Evolutionary conservation across 192 early-diverging fungal genomes (phyloP).

Genomic region (Linderina pennispora): DNA sequence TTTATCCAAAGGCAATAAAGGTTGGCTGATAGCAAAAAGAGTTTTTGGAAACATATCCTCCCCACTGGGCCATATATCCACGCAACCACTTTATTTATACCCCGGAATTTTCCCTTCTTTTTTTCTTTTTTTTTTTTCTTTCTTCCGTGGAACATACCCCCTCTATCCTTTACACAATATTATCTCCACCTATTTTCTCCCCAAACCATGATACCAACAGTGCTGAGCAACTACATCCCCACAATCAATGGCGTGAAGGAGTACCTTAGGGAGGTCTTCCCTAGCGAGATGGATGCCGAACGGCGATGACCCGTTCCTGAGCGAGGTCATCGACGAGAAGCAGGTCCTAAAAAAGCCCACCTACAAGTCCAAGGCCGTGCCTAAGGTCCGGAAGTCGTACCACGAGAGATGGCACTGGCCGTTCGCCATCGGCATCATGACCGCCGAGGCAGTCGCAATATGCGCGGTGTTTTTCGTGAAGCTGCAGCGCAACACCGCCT

Average conservation of each 20-base stretch:
- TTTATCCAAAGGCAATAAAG: too few species aligned
- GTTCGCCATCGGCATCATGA: conserved; percentile 51
- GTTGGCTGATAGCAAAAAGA: too few species aligned
- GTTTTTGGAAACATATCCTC: too few species aligned
- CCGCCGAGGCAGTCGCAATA: conserved; percentile 53
- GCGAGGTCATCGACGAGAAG: conserved; percentile 9
- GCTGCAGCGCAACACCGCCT: conserved; percentile 56
- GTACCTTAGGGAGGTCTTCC: conserved; percentile 32
- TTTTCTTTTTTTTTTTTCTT: too few species aligned
- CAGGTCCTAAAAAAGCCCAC: conserved; percentile 32
- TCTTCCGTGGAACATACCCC: too few species aligned
- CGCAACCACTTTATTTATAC: too few species aligned
- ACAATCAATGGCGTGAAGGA: conserved; percentile 24
- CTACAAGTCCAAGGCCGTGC: conserved; percentile 30
- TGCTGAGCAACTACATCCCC: conserved; percentile 21
- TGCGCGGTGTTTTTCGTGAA: conserved; percentile 73
- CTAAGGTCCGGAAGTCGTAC: conserved; percentile 27
- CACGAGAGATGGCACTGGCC: conserved; percentile 47
- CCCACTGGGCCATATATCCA: too few species aligned
- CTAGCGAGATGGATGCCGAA: conserved; percentile 38
- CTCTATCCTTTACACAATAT: too few species aligned
- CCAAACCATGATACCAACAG: background rate
- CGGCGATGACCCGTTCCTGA: conserved; percentile 31
- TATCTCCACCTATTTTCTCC: too few species aligned
- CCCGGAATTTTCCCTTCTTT: too few species aligned